Base-by-base conservation (phyloP, 441 rosid genomes). In the Erodium chrysanthum region DNA sequence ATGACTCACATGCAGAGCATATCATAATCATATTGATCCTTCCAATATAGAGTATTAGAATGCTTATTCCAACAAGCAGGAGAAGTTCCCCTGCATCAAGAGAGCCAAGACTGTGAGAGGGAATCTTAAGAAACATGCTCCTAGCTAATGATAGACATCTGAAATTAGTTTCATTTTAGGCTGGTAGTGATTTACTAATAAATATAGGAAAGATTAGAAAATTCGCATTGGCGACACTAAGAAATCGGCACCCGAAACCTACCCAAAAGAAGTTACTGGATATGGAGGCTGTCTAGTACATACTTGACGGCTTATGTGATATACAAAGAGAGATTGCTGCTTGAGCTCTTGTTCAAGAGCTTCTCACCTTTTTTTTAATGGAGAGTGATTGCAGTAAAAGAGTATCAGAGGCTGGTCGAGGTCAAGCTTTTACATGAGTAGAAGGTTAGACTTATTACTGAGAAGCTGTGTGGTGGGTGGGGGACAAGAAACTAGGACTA, bases 321-420 rank as follows among this genome's bases (percentile, higher is more conserved):
- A 40, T 40, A 11, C 12, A 14, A 42, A 42, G n/a, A 42, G 29
- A 12, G 8, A 42, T 42, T 1, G 52, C 52, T 44, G n/a, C 52
- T 44, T 44, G 52, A 44, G 52, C 17, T 44, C 52, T 48, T 48
- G 56, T 17, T 48, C 56, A 48, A 48, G 56, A 48, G 56, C 20
- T 48, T 48, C 56, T 48, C 18, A n/a, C 21, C 56, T 48, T 48
- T n/a, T n/a, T 46, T 14, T 46, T 17, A 4, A 14, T 46, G 52
- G 52, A 46, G 14, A 18, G 52, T 14, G 52, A 46, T 46, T 46
- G 12, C 48, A 5, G 48, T 42, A 44, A 12, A 44, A 44, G 4
- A 10, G 50, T 44, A 44, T 44, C 1, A 44, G 11, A 46, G 52
- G 52, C 52, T 2, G 9, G 52, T 46, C 18, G 9, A 46, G 17